A percentile compares a stretch with the other conserved stretches of the same genome.
phyloP scores from a whole-genome alignment of 352 stramenopile genomes.

The Pythium sukuiense region DNA sequence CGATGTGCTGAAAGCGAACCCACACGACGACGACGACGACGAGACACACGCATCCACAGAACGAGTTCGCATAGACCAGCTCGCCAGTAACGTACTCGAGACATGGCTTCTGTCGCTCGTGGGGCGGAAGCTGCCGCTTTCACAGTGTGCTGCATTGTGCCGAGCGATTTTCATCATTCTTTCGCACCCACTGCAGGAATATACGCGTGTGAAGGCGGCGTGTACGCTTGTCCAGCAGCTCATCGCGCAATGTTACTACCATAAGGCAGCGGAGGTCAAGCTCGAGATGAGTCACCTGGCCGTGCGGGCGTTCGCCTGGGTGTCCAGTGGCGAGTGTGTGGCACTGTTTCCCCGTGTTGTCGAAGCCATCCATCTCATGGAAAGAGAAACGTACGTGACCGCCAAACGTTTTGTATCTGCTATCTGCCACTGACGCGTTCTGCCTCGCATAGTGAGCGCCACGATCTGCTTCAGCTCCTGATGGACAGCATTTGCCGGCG shows the following conservation, averaged over 20 bases:
- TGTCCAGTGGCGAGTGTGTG: constrained; percentile 45
- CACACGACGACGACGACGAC: constrained; percentile 41
- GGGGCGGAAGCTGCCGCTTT: constrained; percentile 45
- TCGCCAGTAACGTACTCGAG: constrained; percentile 50
- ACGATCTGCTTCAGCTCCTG: constrained; percentile 30
- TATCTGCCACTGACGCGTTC: neutral
- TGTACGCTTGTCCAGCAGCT: constrained; percentile 48
- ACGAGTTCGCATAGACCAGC: constrained; percentile 55
- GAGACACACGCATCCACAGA: constrained; percentile 42
- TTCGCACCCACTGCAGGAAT: constrained; percentile 57
- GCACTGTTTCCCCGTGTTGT: constrained; percentile 51
- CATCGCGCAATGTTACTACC: constrained; percentile 62
- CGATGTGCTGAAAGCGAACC: constrained; percentile 35
- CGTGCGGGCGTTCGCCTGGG: constrained; percentile 55
- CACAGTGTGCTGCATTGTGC: constrained; percentile 50
- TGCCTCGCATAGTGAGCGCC: constrained; percentile 20
- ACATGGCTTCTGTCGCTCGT: constrained; percentile 59
- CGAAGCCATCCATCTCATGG: constrained; percentile 62
- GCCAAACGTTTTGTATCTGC: neutral
- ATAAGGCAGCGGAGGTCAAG: constrained; percentile 47
- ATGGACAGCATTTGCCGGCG: constrained; percentile 26
- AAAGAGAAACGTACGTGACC: constrained; percentile 51
- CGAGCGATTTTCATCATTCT: constrained; percentile 69
- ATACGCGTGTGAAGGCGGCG: constrained; percentile 48
- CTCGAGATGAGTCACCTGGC: constrained; percentile 63